These are phyloP conservation scores for Nematocida ausubeli DNA, from an alignment of 371 early-diverging fungal species.

Conservation along the genomic window DNA sequence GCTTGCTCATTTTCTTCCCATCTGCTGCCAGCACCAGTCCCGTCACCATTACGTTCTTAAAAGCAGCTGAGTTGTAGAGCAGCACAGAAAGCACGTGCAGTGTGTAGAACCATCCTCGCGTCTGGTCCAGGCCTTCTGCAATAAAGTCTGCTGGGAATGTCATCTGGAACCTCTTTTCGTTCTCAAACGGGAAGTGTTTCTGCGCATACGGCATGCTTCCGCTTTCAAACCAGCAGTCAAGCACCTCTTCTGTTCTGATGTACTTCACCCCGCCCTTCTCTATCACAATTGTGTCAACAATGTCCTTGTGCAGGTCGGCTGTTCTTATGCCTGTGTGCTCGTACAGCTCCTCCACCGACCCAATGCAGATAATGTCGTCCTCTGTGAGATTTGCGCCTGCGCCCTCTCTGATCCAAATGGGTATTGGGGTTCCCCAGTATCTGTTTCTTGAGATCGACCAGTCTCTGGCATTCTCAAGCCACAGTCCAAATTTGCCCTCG, in stretches of 20 bases:
- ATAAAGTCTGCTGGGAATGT: slow-evolving; percentile 99
- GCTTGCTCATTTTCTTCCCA: slow-evolving; percentile 99
- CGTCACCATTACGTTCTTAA: slow-evolving; percentile 96
- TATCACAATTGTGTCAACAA: slow-evolving; percentile 91
- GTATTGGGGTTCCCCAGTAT: slow-evolving; percentile 99
- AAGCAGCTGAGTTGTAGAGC: slow-evolving; percentile 91
- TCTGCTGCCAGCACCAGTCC: slow-evolving; percentile 95
- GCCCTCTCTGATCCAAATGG: slow-evolving; percentile 75
- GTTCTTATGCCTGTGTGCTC: slow-evolving; percentile 73
- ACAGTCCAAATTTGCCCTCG: slow-evolving; percentile 94
- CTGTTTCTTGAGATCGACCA: slow-evolving; percentile 98
- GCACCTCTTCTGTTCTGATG: slow-evolving; percentile 89
- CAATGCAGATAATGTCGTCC: slow-evolving; percentile 75
- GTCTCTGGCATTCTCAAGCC: slow-evolving; percentile 94
- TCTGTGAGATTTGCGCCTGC: slow-evolving; percentile 73
- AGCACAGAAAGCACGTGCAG: slow-evolving; percentile 94
- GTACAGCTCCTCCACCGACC: slow-evolving; percentile 82
- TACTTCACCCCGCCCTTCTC: slow-evolving; percentile 75
- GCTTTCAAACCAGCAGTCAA: slow-evolving; percentile 98
- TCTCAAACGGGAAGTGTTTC: slow-evolving; percentile 89
- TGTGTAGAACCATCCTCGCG: slow-evolving; percentile 99
- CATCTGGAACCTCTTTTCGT: slow-evolving; percentile 70
- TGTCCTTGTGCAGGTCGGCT: slow-evolving; percentile 87
- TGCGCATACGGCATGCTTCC: slow-evolving; percentile 99
- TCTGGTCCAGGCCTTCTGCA: slow-evolving; percentile 99